Percentiles rank a stretch among this genome's conserved stretches.
phyloP scores from a whole-genome alignment of 169 alveolate genomes.

The Cryptosporidium canis region DNA sequence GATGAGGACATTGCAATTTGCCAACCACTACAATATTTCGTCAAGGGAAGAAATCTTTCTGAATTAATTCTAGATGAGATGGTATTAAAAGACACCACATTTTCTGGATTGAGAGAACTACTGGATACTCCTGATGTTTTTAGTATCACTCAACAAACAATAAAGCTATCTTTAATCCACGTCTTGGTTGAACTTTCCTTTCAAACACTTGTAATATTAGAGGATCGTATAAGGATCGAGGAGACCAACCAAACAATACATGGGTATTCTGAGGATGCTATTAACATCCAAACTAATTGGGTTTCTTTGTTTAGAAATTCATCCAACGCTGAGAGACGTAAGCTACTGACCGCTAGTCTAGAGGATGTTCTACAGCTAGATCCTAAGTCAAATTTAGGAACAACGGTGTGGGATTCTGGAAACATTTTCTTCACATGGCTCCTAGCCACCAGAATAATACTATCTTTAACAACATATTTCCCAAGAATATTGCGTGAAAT shows the following conservation, averaged over 20 bases:
- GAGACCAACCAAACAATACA: neutral
- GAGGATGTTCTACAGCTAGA: slow-evolving; percentile 28
- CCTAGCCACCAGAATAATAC: slow-evolving; percentile 37
- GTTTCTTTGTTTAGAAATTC: slow-evolving; percentile 7
- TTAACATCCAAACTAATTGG: slow-evolving; percentile 25
- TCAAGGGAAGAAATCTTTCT: neutral
- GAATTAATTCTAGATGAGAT: slow-evolving; percentile 15
- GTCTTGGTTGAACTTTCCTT: slow-evolving; percentile 38
- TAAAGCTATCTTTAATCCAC: slow-evolving; percentile 9
- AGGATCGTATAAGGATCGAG: neutral
- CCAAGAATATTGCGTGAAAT: slow-evolving; percentile 59
- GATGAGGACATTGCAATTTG: slow-evolving; percentile 42
- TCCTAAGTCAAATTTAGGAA: neutral
- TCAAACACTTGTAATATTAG: slow-evolving; percentile 35
- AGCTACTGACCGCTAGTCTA: neutral
- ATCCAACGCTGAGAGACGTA: slow-evolving; percentile 44
- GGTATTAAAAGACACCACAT: slow-evolving; percentile 28
- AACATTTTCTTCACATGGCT: slow-evolving; percentile 44
- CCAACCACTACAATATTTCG: neutral
- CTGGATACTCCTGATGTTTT: neutral
- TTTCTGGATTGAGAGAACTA: neutral
- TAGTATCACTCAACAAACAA: neutral
- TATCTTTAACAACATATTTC: slow-evolving; percentile 34
- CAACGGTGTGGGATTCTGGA: slow-evolving; percentile 16
- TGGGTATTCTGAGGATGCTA: neutral